These are phyloP conservation scores for Hippophae gyantsensis DNA, from an alignment of 306 rosid genomes.

Conservation along the genomic window DNA sequence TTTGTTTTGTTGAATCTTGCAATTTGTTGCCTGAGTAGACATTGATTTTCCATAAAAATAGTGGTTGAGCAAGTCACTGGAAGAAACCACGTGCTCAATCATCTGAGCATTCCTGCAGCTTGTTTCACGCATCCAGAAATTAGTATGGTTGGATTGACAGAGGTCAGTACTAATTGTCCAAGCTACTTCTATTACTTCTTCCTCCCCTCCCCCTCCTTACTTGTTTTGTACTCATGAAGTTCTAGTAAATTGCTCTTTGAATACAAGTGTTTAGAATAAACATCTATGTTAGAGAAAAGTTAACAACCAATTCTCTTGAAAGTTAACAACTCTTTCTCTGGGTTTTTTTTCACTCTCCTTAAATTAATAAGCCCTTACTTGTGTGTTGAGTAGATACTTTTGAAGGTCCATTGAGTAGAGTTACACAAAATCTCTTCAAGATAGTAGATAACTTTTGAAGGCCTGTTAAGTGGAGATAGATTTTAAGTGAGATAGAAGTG, in stretches of 20 bases:
- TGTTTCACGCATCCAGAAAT: slow-evolving; percentile 98
- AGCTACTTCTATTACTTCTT: neutral
- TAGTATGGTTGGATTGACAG: slow-evolving; percentile 94
- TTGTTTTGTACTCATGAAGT: neutral
- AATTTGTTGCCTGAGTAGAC: neutral
- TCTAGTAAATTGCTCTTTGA: neutral
- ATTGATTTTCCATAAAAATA: slow-evolving; percentile 15
- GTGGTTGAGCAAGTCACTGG: slow-evolving; percentile 97
- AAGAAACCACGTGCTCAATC: slow-evolving; percentile 87
- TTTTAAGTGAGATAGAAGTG: no score
- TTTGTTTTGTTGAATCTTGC: slow-evolving; percentile 3
- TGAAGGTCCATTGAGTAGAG: no score
- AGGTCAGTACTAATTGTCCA: slow-evolving; percentile 29
- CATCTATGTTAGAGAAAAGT: no score
- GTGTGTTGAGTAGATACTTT: no score
- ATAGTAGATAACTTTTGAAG: no score
- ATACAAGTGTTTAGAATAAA: slow-evolving; percentile 13
- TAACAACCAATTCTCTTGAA: no score
- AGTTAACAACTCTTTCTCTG: no score
- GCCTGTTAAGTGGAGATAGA: no score
- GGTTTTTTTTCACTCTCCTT: no score
- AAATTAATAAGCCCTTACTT: no score
- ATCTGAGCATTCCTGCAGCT: slow-evolving; percentile 90
- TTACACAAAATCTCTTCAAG: no score
- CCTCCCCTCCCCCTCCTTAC: neutral